A percentile compares a stretch with the other conserved stretches of the same genome.
These are phyloP conservation scores for Curvularia eragrostidis DNA, from an alignment of 2,329 filamentous ascomycete genomes.

Conservation along the genomic window DNA sequence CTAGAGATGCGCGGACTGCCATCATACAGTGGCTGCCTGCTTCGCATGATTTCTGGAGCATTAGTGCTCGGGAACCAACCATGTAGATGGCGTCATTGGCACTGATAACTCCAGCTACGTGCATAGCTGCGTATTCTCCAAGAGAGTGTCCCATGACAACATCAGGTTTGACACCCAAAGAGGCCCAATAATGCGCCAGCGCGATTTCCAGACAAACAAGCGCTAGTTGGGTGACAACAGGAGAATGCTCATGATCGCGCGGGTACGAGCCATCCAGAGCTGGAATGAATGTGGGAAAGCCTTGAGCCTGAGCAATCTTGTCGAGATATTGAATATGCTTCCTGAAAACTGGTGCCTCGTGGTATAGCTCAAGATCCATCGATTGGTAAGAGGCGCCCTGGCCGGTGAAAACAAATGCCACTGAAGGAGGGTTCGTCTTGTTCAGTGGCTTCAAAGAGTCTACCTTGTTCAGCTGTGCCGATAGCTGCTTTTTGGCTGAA, in stretches of 20 bases:
- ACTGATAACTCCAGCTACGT: slow-evolving; percentile 46
- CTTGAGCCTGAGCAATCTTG: slow-evolving; percentile 32
- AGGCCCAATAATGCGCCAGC: slow-evolving; percentile 21
- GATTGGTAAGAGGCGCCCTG: slow-evolving; percentile 43
- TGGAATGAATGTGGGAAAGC: slow-evolving; percentile 44
- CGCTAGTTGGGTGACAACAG: slow-evolving; percentile 49
- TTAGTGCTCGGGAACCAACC: slow-evolving; percentile 43
- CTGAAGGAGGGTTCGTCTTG: slow-evolving; percentile 12
- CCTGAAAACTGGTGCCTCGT: slow-evolving; percentile 37
- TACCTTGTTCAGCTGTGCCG: slow-evolving; percentile 32
- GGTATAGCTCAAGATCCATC: slow-evolving; percentile 25
- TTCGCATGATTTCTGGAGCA: slow-evolving; percentile 34
- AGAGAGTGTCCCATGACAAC: slow-evolving; percentile 37
- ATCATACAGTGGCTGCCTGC: slow-evolving; percentile 45
- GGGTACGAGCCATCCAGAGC: neutral
- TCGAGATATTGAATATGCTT: slow-evolving; percentile 41
- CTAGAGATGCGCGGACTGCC: slow-evolving; percentile 19
- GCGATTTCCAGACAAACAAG: slow-evolving; percentile 52
- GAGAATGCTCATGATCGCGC: slow-evolving; percentile 38
- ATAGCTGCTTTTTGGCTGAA: neutral
- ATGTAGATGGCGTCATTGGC: slow-evolving; percentile 44
- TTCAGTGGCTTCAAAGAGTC: slow-evolving; percentile 36
- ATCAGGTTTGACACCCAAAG: slow-evolving; percentile 21
- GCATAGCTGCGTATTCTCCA: slow-evolving; percentile 51
- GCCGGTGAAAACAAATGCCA: slow-evolving; percentile 26